Percentiles rank a stretch among this genome's conserved stretches.
Evolutionary conservation across 768 basidiomycete genomes (phyloP).

Genomic region (Bullera alba): DNA sequence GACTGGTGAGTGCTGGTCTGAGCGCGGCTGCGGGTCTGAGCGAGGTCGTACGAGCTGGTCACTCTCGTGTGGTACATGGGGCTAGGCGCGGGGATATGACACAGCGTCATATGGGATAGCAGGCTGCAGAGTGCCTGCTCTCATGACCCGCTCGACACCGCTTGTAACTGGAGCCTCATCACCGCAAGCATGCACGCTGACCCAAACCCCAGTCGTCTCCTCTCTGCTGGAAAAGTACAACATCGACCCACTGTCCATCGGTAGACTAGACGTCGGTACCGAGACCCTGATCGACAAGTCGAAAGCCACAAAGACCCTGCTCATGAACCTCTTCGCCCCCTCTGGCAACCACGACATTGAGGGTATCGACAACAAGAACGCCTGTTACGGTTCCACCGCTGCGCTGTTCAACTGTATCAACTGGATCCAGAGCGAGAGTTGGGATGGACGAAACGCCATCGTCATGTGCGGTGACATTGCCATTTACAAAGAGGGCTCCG

Average conservation of each 20-base stretch:
- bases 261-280: slow-evolving; percentile 95
- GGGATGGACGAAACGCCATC: slow-evolving; percentile 97
- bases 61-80: too few relatives aligned
- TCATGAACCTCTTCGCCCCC: slow-evolving; percentile 95
- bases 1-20: slow-evolving; percentile 58
- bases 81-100: too few relatives aligned
- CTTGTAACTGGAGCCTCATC: too few relatives aligned
- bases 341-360: slow-evolving; percentile 95
- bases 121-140: too few relatives aligned
- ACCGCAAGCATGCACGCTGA: slow-evolving; percentile 3
- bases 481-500: slow-evolving; percentile 90
- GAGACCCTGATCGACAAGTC: slow-evolving; percentile 99
- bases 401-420: slow-evolving; percentile 98
- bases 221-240: slow-evolving; percentile 88
- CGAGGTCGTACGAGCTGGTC: too few relatives aligned
- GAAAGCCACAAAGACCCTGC: slow-evolving; percentile 93
- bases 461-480: slow-evolving; percentile 97
- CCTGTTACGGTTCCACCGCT: slow-evolving; percentile 97
- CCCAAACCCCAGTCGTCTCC: slow-evolving; percentile 65
- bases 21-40: too few relatives aligned
- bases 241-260: slow-evolving; percentile 92
- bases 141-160: too few relatives aligned
- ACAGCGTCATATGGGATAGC: too few relatives aligned
- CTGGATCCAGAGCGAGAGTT: slow-evolving; percentile 92
- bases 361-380: slow-evolving; percentile 98